Evolutionary conservation across 2,329 filamentous ascomycete genomes (phyloP), one percentile per base, ranked within the genome.

Genomic region (Scedosporium dehoogii): DNA sequence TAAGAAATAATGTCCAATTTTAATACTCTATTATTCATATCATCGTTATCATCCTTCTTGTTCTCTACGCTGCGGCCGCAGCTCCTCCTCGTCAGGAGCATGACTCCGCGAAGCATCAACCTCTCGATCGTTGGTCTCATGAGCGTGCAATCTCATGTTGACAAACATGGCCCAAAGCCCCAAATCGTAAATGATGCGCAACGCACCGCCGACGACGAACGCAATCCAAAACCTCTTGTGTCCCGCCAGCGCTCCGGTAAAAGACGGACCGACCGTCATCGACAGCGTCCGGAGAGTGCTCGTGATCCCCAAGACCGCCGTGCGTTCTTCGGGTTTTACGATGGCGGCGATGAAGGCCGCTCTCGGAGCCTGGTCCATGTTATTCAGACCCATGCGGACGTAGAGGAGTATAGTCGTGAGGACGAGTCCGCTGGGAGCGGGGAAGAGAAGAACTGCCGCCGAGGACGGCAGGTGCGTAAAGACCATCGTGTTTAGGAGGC

Each of bases 291-390:
- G 76, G 29, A 88, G 64, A 68, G 84, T 84, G 57, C 75, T 78
- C 0, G 85, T 88, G 66, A 89, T 85, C 12, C 86, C 86, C 84
- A 89, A 86, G n/a, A 86, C 85, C 0, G 85, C 86, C 0, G 86
- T 89, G 1, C 86, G 76, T 71, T 89, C 86, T 61, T 84, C 80
- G 0, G 85, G 81, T 65, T 79, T 81, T 2, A 89, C 85, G 0
- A 87, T 84, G 0, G 85, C 85, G 1, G 86, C 85, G 59, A 89
- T 87, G 63, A 89, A 84, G 0, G 86, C 85, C 0, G 85, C 76
- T 2, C 86, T 78, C 0, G 86, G 86, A 0, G 84, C 85, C 73
- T 89, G 86, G 65, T 89, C 86, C 84, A 89, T 88, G 65, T 81
- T 85, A 68, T 88, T 88, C 55, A 89, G 74, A 0, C 83, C 83